These are phyloP conservation scores for Sugiyamaella grinbergsii DNA, from an alignment of 1,139 yeast species.

Conservation along the genomic window DNA sequence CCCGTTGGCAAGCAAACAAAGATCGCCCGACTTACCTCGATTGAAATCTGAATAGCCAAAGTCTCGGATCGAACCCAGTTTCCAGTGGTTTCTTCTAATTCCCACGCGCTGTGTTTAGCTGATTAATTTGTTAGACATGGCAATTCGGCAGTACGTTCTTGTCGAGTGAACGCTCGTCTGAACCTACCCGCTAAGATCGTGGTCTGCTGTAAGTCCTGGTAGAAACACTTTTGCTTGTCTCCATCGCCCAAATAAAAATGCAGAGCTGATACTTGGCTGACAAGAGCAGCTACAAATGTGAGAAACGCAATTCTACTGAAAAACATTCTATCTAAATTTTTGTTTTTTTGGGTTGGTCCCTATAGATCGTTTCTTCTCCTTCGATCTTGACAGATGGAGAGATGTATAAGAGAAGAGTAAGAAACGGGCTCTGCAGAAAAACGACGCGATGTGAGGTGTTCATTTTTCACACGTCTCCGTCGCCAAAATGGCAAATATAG, in stretches of 20 bases:
- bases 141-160: too few relatives aligned
- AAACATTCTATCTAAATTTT: conserved; percentile 11
- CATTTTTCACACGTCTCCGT: conserved; percentile 5
- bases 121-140: neutral
- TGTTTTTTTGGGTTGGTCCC: neutral
- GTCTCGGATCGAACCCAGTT: conserved; percentile 51
- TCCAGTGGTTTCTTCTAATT: conserved; percentile 50
- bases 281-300: conserved; percentile 23
- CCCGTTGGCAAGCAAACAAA: too few relatives aligned
- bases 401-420: neutral
- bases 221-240: conserved; percentile 60
- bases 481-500: neutral
- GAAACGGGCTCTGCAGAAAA: neutral
- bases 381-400: too few relatives aligned
- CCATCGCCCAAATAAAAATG: conserved; percentile 62
- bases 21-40: conserved; percentile 50
- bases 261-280: conserved; percentile 40
- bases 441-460: conserved; percentile 7
- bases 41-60: conserved; percentile 53
- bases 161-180: too few relatives aligned
- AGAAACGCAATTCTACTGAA: conserved; percentile 9
- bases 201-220: conserved; percentile 61
- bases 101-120: conserved; percentile 58
- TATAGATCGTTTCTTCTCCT: neutral
- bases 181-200: conserved; percentile 61